Conservation (phyloP, 805 yeast genomes). For the Candida boidinii region DNA sequence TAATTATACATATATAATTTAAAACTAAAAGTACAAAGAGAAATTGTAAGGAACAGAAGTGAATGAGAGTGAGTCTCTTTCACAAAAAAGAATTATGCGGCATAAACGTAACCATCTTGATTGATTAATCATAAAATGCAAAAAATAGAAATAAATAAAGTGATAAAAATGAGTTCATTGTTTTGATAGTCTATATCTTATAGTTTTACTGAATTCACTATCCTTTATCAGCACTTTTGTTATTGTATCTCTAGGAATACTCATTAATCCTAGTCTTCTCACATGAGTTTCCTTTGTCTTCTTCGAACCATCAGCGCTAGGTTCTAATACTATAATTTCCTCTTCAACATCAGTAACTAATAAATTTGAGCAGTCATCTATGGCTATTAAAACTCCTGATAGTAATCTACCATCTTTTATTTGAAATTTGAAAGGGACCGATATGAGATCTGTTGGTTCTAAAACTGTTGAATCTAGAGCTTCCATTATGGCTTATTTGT, state of each 20-base stretch:
- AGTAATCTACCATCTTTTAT: constrained; percentile 25
- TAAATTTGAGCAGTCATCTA: constrained; percentile 35
- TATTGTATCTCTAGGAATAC: constrained; percentile 38
- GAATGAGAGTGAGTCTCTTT: too few species aligned
- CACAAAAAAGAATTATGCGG: too few species aligned
- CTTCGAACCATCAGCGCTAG: too few species aligned
- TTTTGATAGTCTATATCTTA: constrained; percentile 8
- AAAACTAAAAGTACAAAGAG: too few species aligned
- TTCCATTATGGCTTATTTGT: too few species aligned
- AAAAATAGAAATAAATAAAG: too few species aligned
- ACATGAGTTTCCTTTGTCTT: constrained; percentile 5
- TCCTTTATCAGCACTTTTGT: constrained; percentile 17
- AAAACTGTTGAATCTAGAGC: constrained; percentile 14
- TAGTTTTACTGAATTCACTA: constrained; percentile 12
- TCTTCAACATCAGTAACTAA: constrained; percentile 32
- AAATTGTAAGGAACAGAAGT: too few species aligned
- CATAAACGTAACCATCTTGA: too few species aligned
- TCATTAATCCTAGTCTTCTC: constrained; percentile 44
- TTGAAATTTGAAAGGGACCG: constrained; percentile 18
- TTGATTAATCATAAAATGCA: too few species aligned
- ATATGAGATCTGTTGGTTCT: constrained; percentile 25
- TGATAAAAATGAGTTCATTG: too few species aligned
- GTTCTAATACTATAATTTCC: constrained; percentile 2
- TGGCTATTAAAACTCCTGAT: constrained; percentile 30
- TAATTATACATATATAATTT: too few species aligned